Evolutionary conservation across 768 basidiomycete genomes (phyloP).

Genomic region (Termitomyces heimii): DNA sequence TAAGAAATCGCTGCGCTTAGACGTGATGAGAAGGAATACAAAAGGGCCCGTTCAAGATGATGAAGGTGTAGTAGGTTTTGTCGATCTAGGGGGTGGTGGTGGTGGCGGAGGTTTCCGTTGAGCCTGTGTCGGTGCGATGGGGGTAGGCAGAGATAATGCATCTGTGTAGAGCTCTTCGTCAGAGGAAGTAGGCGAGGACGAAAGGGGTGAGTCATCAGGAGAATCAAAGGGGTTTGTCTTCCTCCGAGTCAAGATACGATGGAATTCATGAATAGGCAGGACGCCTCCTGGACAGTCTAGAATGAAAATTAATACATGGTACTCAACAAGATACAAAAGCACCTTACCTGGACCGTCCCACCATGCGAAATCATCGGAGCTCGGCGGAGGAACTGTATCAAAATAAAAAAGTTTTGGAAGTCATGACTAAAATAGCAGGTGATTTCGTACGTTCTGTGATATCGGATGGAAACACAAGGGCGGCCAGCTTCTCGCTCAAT

Average conservation of each 20-base stretch:
- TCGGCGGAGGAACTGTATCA: constrained; percentile 73
- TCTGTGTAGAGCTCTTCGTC: constrained; percentile 82
- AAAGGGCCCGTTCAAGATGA: not conserved
- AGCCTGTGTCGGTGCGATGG: constrained; percentile 57
- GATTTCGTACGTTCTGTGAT: constrained; percentile 36
- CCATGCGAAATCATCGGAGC: constrained; percentile 72
- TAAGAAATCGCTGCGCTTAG: not conserved
- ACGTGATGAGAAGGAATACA: not conserved
- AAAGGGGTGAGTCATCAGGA: constrained; percentile 54
- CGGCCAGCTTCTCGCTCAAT: constrained; percentile 64
- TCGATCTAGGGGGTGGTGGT: constrained; percentile 36
- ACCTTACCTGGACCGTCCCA: constrained; percentile 67
- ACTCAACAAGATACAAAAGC: not conserved
- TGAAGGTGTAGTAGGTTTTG: constrained; percentile 13
- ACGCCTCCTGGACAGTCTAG: constrained; percentile 56
- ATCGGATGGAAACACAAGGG: constrained; percentile 43
- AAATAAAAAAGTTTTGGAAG: not conserved
- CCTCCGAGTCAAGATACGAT: constrained; percentile 23
- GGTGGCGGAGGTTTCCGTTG: constrained; percentile 37
- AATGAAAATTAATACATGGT: not conserved
- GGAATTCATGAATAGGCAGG: constrained; percentile 36
- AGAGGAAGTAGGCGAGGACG: constrained; percentile 75
- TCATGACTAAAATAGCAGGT: not conserved
- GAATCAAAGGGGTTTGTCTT: constrained; percentile 72
- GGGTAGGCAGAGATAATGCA: constrained; percentile 64